Evolutionary conservation across 768 basidiomycete species (phyloP).

Genomic region (Tubosaeta sp.): DNA sequence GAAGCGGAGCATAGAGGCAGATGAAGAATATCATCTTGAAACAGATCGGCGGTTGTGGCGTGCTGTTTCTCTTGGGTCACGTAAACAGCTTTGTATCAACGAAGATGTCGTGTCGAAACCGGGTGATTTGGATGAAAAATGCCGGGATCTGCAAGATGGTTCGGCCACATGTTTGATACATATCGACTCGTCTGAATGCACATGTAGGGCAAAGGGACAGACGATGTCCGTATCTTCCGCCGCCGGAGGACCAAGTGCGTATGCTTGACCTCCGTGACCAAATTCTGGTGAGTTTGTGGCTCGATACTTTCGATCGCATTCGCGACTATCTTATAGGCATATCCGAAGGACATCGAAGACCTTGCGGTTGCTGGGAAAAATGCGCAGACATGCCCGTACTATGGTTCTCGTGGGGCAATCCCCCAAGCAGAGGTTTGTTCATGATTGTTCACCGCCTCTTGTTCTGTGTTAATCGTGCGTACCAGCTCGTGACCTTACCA

Average conservation of each 20-base stretch:
- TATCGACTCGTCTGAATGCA: slow-evolving; percentile 1
- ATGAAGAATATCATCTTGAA: slow-evolving; percentile 25
- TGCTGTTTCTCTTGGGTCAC: slow-evolving; percentile 81
- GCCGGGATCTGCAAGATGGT: slow-evolving; percentile 78
- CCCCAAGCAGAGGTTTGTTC: slow-evolving; percentile 77
- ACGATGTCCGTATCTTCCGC: slow-evolving; percentile 75
- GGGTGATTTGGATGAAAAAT: slow-evolving; percentile 81
- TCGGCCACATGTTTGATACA: background rate
- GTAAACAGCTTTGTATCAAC: slow-evolving; percentile 92
- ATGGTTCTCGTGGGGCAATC: slow-evolving; percentile 83
- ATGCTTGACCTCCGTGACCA: slow-evolving; percentile 87
- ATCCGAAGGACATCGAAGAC: slow-evolving; percentile 93
- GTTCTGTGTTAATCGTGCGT: background rate
- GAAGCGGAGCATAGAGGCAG: slow-evolving; percentile 21
- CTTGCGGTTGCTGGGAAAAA: slow-evolving; percentile 69
- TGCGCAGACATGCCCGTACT: slow-evolving; percentile 83
- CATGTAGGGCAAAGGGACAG: slow-evolving; percentile 55
- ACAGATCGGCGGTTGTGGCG: slow-evolving; percentile 36
- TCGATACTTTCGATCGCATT: background rate
- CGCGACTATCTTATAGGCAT: slow-evolving; percentile 48
- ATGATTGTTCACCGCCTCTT: background rate
- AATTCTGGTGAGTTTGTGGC: slow-evolving; percentile 52
- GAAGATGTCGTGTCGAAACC: slow-evolving; percentile 60
- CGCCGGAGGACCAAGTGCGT: slow-evolving; percentile 56
- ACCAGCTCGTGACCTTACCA: slow-evolving; percentile 82